Percentiles rank a stretch among this genome's conserved stretches.
phyloP scores from a whole-genome alignment of 495 filamentous ascomycete species.

The Pyrenula massariospora region DNA sequence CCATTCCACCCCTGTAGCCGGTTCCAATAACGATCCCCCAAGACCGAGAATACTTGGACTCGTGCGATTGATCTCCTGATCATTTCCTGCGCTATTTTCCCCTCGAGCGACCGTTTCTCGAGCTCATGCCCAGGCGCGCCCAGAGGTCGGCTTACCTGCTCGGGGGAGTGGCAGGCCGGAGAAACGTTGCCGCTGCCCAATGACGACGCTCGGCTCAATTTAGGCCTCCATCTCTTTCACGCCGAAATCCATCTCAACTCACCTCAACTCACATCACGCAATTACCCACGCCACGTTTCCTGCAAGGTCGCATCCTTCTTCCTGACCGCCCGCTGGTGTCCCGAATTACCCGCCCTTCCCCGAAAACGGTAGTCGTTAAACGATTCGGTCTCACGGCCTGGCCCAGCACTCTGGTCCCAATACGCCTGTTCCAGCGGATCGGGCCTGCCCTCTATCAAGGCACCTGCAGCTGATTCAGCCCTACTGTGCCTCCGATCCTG shows the following conservation, averaged over 20 bases:
- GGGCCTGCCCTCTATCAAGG: not conserved
- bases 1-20: not conserved
- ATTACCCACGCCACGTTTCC: not conserved
- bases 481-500: not conserved
- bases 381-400: not conserved
- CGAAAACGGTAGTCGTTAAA: no score
- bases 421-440: not conserved
- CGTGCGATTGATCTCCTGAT: no score
- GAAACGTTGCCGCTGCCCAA: not conserved
- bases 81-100: no score
- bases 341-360: not conserved
- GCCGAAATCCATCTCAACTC: not conserved
- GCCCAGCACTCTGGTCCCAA: not conserved
- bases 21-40: no score
- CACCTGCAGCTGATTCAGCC: not conserved
- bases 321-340: not conserved
- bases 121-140: no score
- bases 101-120: no score
- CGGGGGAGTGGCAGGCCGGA: not conserved
- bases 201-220: no score
- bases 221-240: not conserved
- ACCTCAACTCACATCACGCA: not conserved
- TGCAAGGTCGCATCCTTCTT: not conserved
- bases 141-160: not conserved
- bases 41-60: no score